Conservation (phyloP, 2,329 filamentous ascomycete genomes). For the Nemania serpens region DNA sequence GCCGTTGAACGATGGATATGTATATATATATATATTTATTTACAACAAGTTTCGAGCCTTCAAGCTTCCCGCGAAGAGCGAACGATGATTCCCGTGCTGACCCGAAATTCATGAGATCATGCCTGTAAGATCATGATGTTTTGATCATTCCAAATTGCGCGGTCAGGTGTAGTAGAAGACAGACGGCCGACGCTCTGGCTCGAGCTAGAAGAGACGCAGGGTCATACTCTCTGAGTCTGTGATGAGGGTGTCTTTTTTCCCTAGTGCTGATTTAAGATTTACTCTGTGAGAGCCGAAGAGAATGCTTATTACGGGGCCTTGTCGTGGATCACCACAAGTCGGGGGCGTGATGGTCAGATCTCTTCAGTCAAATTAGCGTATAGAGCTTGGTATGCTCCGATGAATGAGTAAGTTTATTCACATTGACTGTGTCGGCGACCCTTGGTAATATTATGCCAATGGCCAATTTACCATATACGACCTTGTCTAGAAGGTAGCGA, state of each 20-base stretch:
- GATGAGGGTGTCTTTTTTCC: too few species aligned
- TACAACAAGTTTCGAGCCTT: too few species aligned
- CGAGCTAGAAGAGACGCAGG: constrained; percentile 44
- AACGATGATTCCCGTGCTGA: too few species aligned
- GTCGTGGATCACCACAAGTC: too few species aligned
- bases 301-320: constrained; percentile 24
- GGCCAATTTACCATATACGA: too few species aligned
- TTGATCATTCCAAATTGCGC: constrained; percentile 45
- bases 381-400: constrained; percentile 29
- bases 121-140: not conserved
- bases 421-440: constrained; percentile 13
- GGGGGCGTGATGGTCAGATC: not conserved
- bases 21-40: too few species aligned
- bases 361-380: constrained; percentile 28
- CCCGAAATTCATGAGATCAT: too few species aligned
- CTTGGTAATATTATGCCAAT: constrained; percentile 8
- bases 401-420: too few species aligned
- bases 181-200: too few species aligned
- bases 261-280: constrained; percentile 14
- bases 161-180: constrained; percentile 57
- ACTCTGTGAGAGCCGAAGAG: constrained; percentile 31
- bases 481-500: too few species aligned
- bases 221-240: constrained; percentile 51
- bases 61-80: too few species aligned
- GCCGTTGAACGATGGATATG: too few species aligned